Base-by-base conservation (phyloP, 2,329 filamentous ascomycete species). In the Microcyclospora pomicola region DNA sequence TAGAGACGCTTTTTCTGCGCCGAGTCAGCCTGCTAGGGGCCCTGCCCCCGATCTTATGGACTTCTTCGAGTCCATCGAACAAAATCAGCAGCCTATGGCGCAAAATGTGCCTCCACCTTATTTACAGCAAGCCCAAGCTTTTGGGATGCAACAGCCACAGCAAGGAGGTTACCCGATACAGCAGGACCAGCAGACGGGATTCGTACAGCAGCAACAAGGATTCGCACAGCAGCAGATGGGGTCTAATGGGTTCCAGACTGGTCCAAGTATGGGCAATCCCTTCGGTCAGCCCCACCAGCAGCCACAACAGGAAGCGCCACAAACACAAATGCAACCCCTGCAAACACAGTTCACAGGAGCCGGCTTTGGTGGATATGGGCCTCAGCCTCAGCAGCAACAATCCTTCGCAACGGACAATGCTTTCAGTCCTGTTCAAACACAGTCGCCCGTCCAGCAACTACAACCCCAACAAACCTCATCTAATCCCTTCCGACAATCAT, bases 401-500 rank as follows among this genome's bases (percentile, higher is more conserved):
- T 32, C 46, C n/a, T 66, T 65, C 42, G 56, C 52, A 15, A 52
- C 60, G 10, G 44, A 43, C 11, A 44, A 44, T 31, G 42, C 39
- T 9, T 50, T 47, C 27, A 24, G 30, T 27, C 38, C 36, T 16
- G 30, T 40, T 16, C 45, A 60, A 42, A 59, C 57, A 51, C 66
- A 50, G 52, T 58, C 46, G 6, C 42, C 50, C 2, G 38, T 30
- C 49, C 66, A 52, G 57, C 71, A 68, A 53, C 73, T 44, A 10
- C 56, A 59, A 52, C 66, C 59, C 15, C 68, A 69, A 41, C 71
- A 69, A 54, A 73, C 77, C 50, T 77, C 68, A 15, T 94, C 86
- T 6, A 98, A 98, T 56, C 91, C 91, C 0, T 98, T 98, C 73
- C 74, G 91, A 31, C 81, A 86, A 55, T 95, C 88, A 1, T 88